Evolutionary conservation across 495 filamentous ascomycete genomes (phyloP).

Genomic region (Ascobolus immersus): DNA sequence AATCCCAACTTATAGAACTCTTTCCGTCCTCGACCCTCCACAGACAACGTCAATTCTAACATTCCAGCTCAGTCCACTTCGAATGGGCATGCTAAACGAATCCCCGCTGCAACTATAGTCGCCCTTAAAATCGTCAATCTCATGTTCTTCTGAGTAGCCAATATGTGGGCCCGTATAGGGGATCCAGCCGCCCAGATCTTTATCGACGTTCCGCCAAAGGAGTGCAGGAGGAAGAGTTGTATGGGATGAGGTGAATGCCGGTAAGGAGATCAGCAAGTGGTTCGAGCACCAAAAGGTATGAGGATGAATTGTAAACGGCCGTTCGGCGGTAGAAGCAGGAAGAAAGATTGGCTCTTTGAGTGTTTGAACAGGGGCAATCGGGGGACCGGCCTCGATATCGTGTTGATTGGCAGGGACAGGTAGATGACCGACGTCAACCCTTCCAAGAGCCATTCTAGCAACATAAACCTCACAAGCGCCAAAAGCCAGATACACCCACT

Average conservation of each 20-base stretch:
- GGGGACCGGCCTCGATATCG: background rate
- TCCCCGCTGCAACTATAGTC: background rate
- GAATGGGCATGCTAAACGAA: background rate
- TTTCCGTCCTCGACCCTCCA: too few relatives aligned
- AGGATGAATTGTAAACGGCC: background rate
- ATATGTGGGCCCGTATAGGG: background rate
- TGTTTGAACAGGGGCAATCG: background rate
- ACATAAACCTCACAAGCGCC: constrained; percentile 2
- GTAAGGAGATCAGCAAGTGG: background rate
- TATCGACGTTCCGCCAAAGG: constrained; percentile 1
- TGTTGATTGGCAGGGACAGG: too few relatives aligned
- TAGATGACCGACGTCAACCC: too few relatives aligned
- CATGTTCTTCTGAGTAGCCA: background rate
- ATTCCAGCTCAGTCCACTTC: background rate
- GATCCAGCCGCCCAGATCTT: constrained; percentile 1
- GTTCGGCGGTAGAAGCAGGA: constrained; percentile 1
- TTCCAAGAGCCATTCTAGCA: background rate
- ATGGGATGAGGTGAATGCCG: background rate
- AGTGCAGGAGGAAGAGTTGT: background rate
- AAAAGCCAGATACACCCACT: background rate
- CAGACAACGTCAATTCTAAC: background rate
- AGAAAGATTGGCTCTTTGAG: background rate
- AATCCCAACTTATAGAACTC: too few relatives aligned
- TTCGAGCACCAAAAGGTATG: background rate
- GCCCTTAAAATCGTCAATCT: constrained; percentile 1